These are phyloP conservation scores for Phytophthora meadii DNA, from an alignment of 352 stramenopile genomes.

Conservation along the genomic window DNA sequence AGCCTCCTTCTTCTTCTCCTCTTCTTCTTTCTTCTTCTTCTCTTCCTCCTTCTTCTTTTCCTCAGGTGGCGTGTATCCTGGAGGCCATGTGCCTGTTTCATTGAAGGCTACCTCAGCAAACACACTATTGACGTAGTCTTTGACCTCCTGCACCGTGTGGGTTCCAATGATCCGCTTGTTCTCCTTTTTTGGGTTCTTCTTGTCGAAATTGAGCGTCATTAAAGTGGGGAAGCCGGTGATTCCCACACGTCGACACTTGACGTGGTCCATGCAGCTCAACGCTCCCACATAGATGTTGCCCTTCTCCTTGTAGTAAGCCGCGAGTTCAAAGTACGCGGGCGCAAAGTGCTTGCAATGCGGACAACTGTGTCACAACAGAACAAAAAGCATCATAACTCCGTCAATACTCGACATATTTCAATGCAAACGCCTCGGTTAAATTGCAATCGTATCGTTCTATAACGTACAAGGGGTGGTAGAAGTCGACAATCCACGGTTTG, in stretches of 20 bases:
- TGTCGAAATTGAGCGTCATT: slow-evolving; percentile 83
- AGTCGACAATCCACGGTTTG: slow-evolving; percentile 86
- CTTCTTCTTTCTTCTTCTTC: slow-evolving; percentile 9
- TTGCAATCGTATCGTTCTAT: neutral
- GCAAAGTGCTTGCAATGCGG: slow-evolving; percentile 86
- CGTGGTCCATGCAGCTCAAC: slow-evolving; percentile 88
- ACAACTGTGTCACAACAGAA: slow-evolving; percentile 49
- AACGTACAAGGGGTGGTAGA: slow-evolving; percentile 88
- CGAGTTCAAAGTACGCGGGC: slow-evolving; percentile 65
- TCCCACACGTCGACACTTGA: slow-evolving; percentile 78
- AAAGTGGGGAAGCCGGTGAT: slow-evolving; percentile 88
- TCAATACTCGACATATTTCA: slow-evolving; percentile 19
- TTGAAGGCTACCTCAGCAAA: slow-evolving; percentile 74
- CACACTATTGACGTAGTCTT: slow-evolving; percentile 71
- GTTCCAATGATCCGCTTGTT: slow-evolving; percentile 82
- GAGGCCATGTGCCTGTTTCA: slow-evolving; percentile 66
- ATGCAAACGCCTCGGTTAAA: neutral
- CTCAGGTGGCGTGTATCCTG: slow-evolving; percentile 30
- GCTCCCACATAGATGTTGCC: slow-evolving; percentile 75
- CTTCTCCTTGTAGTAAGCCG: slow-evolving; percentile 77
- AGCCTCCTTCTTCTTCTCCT: slow-evolving; percentile 10
- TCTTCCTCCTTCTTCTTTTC: slow-evolving; percentile 22
- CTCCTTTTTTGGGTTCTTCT: slow-evolving; percentile 62
- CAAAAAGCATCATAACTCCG: slow-evolving; percentile 20
- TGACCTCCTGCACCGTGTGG: slow-evolving; percentile 81